These are phyloP conservation scores for Thymus mandschuricus DNA, from an alignment of 257 asterid genomes.

Conservation along the genomic window DNA sequence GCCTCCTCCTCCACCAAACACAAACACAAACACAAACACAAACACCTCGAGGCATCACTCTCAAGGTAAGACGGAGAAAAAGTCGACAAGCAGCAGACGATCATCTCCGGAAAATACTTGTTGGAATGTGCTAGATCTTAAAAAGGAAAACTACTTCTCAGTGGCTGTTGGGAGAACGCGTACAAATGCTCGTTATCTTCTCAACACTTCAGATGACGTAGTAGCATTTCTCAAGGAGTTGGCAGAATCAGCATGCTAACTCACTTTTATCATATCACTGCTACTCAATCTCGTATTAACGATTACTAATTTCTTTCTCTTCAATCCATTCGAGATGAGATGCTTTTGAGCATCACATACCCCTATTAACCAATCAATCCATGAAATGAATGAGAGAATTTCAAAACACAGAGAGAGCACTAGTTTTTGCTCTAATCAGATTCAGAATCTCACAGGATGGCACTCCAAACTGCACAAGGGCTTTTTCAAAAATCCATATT, in stretches of 20 bases:
- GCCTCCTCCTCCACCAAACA: conserved; percentile 13
- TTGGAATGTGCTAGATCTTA: conserved; percentile 67
- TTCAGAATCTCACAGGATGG: neutral
- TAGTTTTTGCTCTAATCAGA: neutral
- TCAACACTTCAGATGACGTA: conserved; percentile 63
- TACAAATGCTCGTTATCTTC: conserved; percentile 82
- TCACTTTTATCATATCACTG: too few relatives aligned
- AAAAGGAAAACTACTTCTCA: conserved; percentile 92
- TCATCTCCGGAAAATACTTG: conserved; percentile 19
- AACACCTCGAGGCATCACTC: conserved; percentile 4
- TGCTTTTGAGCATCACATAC: too few relatives aligned
- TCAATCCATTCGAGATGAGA: too few relatives aligned
- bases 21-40: too few relatives aligned
- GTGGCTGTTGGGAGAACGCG: conserved; percentile 85
- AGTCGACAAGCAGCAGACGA: conserved; percentile 23
- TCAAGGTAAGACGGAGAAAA: conserved; percentile 24
- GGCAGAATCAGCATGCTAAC: conserved; percentile 40
- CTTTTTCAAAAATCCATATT: conserved; percentile 22
- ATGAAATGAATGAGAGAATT: neutral
- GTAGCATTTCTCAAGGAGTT: conserved; percentile 65
- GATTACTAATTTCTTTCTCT: too few relatives aligned
- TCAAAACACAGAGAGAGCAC: neutral
- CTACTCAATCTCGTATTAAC: too few relatives aligned
- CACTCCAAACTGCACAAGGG: neutral
- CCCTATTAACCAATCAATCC: too few relatives aligned